Conservation (phyloP, 1,284 basidiomycete species). For the Apiotrichum veenhuisii region DNA sequence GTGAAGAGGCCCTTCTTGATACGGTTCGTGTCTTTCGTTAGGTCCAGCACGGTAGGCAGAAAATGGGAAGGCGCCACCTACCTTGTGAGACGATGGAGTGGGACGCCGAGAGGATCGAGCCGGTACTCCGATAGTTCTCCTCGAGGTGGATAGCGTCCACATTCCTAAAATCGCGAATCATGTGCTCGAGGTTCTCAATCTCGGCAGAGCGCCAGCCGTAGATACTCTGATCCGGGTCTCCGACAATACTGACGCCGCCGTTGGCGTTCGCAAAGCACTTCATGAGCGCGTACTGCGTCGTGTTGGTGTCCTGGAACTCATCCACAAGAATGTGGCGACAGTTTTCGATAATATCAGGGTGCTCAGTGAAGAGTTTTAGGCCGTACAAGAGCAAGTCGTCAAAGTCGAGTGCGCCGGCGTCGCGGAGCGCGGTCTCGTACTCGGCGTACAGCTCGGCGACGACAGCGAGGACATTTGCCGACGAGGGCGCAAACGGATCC, state of each 20-base stretch:
- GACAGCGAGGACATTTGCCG: neutral
- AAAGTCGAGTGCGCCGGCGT: constrained; percentile 76
- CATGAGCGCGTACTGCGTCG: constrained; percentile 81
- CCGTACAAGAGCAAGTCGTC: constrained; percentile 81
- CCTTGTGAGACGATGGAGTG: constrained; percentile 79
- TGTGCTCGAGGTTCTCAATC: constrained; percentile 70
- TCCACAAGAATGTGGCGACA: constrained; percentile 81
- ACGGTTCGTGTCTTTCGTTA: constrained; percentile 51
- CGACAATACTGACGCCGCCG: constrained; percentile 73
- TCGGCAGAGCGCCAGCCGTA: constrained; percentile 89
- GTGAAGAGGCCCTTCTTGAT: constrained; percentile 74
- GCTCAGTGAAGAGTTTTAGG: constrained; percentile 63
- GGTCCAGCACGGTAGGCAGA: neutral
- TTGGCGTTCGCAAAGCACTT: constrained; percentile 59
- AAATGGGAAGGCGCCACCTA: constrained; percentile 31
- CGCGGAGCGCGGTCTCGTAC: constrained; percentile 64
- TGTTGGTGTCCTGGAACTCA: constrained; percentile 87
- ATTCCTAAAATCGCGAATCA: constrained; percentile 65
- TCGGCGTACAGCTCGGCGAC: constrained; percentile 59
- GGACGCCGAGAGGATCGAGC: constrained; percentile 68
- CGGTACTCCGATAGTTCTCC: constrained; percentile 84
- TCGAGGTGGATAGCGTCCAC: constrained; percentile 72
- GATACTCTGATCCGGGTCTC: constrained; percentile 90
- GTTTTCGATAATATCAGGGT: constrained; percentile 59
- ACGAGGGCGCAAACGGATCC: too few species aligned